Conservation (phyloP, 2,329 filamentous ascomycete species). For the Talaromyces albobiverticillius region DNA sequence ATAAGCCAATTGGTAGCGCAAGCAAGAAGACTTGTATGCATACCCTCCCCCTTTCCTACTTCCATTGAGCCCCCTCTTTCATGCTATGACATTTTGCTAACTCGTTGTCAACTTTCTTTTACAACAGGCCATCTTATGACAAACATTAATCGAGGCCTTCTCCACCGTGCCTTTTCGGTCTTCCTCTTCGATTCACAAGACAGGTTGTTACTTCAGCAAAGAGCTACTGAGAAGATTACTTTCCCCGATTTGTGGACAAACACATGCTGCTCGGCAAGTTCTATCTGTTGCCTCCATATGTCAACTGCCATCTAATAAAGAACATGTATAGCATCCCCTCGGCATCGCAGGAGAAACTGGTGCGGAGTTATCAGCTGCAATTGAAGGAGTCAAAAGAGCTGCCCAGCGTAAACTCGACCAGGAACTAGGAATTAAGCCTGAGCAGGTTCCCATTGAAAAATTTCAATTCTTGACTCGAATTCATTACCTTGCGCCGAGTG, state of each 20-base stretch:
- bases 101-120: neutral
- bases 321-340: conserved; percentile 63
- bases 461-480: conserved; percentile 95
- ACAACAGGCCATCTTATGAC: conserved; percentile 88
- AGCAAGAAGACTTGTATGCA: conserved; percentile 95
- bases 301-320: neutral
- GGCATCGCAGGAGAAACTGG: conserved; percentile 90
- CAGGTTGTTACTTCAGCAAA: conserved; percentile 89
- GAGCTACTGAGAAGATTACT: conserved; percentile 94
- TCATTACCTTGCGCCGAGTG: conserved; percentile 95
- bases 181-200: conserved; percentile 97
- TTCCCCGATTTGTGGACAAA: conserved; percentile 99
- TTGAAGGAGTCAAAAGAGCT: conserved; percentile 84
- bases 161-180: conserved; percentile 95
- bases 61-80: conserved; percentile 1
- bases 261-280: conserved; percentile 77
- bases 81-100: neutral
- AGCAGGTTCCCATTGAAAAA: conserved; percentile 84
- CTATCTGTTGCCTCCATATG: neutral
- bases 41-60: neutral
- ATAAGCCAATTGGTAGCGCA: conserved; percentile 87
- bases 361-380: conserved; percentile 71
- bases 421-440: conserved; percentile 85
- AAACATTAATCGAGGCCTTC: conserved; percentile 93
- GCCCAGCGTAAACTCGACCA: conserved; percentile 92